These are phyloP conservation scores for Astrephomene gubernaculifera DNA, from an alignment of 139 green algal genomes.

Conservation along the genomic window DNA sequence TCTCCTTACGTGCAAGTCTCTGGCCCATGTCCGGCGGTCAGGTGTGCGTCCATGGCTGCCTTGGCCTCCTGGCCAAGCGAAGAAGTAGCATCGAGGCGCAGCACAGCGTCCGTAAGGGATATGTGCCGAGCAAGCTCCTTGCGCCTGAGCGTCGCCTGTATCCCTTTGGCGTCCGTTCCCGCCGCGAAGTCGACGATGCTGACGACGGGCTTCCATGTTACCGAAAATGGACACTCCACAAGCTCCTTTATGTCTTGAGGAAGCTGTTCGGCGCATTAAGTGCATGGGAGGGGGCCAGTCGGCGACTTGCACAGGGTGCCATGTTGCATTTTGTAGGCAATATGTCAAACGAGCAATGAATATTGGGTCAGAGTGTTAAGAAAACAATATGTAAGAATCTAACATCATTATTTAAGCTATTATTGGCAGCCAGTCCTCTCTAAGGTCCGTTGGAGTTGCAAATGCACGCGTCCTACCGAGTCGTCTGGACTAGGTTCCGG, in stretches of 20 bases:
- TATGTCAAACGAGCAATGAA: too few species aligned
- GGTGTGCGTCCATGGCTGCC: constrained; percentile 46
- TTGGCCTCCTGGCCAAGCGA: constrained; percentile 45
- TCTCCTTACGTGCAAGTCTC: constrained; percentile 57
- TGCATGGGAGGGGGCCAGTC: not conserved
- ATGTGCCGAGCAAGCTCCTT: constrained; percentile 51
- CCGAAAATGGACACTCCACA: constrained; percentile 53
- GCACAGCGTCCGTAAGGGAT: constrained; percentile 41
- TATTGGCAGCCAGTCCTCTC: too few species aligned
- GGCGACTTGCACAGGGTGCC: not conserved
- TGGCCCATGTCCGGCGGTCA: constrained; percentile 11
- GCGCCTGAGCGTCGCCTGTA: constrained; percentile 52
- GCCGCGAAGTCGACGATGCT: constrained; percentile 42
- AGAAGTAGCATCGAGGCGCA: constrained; percentile 42
- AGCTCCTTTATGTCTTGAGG: constrained; percentile 51
- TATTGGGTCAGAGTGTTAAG: too few species aligned
- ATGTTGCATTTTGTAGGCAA: not conserved
- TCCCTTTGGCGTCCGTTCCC: constrained; percentile 20
- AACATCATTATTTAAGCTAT: too few species aligned
- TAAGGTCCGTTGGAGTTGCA: constrained; percentile 36
- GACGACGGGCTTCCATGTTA: constrained; percentile 56
- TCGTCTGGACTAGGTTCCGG: constrained; percentile 52
- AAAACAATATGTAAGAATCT: too few species aligned
- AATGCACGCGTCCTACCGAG: constrained; percentile 20
- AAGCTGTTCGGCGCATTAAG: constrained; percentile 26